Percentiles rank a stretch among this genome's conserved stretches.
Evolutionary conservation across 371 early-diverging fungal species (phyloP).

Genomic region (Rhizopus arrhizus): DNA sequence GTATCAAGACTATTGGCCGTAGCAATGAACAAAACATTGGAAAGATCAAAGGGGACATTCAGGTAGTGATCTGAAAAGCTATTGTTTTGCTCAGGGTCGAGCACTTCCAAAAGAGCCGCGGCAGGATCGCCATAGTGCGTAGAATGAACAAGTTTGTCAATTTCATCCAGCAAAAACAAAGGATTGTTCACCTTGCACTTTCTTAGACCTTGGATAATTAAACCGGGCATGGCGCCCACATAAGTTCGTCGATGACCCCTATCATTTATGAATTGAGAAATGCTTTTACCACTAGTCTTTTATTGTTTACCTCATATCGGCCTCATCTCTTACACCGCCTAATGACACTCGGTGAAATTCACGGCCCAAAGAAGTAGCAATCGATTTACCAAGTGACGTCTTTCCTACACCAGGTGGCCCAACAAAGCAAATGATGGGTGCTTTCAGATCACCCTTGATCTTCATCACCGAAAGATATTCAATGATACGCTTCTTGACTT

Average conservation of each 20-base stretch:
- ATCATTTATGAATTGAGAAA: conserved; percentile 14
- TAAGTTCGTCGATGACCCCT: conserved; percentile 91
- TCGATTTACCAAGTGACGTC: conserved; percentile 80
- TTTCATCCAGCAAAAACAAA: conserved; percentile 69
- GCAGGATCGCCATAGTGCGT: conserved; percentile 77
- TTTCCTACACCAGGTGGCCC: conserved; percentile 88
- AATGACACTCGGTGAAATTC: conserved; percentile 83
- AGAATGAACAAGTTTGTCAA: conserved; percentile 75
- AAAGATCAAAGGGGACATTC: conserved; percentile 84
- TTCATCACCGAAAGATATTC: conserved; percentile 85
- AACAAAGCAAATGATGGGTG: conserved; percentile 82
- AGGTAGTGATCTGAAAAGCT: conserved; percentile 84
- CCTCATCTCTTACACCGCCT: conserved; percentile 89
- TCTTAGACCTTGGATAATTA: conserved; percentile 78
- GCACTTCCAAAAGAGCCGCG: conserved; percentile 81
- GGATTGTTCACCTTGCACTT: conserved; percentile 80
- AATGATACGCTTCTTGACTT: conserved; percentile 81
- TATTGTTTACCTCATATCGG: conserved; percentile 67
- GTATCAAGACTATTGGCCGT: conserved; percentile 83
- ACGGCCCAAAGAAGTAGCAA: conserved; percentile 80
- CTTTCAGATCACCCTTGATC: conserved; percentile 73
- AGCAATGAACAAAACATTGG: conserved; percentile 82
- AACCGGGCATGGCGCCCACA: conserved; percentile 86
- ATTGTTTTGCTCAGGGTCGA: conserved; percentile 89
- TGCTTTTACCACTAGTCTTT: background rate